Base-by-base conservation (phyloP, 352 stramenopile species). In the Phytophthora pisi region DNA sequence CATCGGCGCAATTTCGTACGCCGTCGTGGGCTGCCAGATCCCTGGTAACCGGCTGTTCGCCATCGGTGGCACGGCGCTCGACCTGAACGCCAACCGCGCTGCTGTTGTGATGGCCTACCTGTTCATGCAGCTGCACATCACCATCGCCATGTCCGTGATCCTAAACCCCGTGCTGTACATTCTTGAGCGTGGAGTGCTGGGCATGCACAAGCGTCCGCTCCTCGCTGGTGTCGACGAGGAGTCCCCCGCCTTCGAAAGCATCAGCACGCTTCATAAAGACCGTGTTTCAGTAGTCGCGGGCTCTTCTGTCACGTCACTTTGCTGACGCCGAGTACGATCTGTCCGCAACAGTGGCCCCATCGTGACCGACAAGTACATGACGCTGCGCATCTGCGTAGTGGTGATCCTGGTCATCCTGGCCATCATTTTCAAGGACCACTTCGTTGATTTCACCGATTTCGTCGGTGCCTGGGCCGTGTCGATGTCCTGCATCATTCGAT, bases 401-500 rank as follows among this genome's bases (percentile, higher is more conserved):
- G 73, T 75, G 4, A 72, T 84, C 43, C 67, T 82, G 18, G 52
- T 84, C 11, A 15, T 81, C n/a, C 72, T 88, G 43, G 66, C 79
- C 26, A 81, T 86, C 51, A 62, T 84, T 49, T 84, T 84, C 64
- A 82, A 88, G 66, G 75, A 92, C 67, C 75, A 88, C 46, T 89
- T 92, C 34, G 61, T 81, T 16, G 83, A 90, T 20, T 20, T 20
- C 20, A 20, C 20, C 20, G 20, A 20, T 20, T 20, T 20, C 20
- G 20, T 30, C 26, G 26, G 26, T 6, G 26, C 26, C 26, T 30
- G 26, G 26, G 26, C 26, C 26, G 20, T 20, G 20, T 20, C 20
- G n/a, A 70, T 87, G 51, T 75, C 74, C 51, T 92, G 81, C 68
- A 88, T 89, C 45, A 83, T 90, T 45, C 83, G 5, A 87, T 88